These are phyloP conservation scores for Gnomoniopsis sp. DNA, from an alignment of 2,329 filamentous ascomycete species.

Conservation along the genomic window DNA sequence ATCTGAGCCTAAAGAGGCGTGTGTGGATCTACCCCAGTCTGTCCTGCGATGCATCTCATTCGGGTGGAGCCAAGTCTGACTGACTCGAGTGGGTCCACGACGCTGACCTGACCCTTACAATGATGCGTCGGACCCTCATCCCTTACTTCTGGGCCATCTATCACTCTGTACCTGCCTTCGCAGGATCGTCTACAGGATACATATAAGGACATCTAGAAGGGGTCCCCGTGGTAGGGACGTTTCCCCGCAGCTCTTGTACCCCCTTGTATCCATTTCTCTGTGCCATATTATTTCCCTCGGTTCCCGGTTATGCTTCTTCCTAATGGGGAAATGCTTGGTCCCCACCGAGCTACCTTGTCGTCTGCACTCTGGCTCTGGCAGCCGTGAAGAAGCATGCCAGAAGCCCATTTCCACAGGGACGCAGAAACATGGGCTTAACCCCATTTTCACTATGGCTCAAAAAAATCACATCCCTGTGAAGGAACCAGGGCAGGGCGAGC, in stretches of 20 bases:
- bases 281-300: conserved; percentile 1
- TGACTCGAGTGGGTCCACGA: conserved; percentile 10
- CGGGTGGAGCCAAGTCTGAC: neutral
- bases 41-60: conserved; percentile 1
- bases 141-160: conserved; percentile 5
- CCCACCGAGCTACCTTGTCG: conserved; percentile 1
- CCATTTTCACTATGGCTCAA: neutral
- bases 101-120: neutral
- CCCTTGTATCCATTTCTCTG: conserved; percentile 4
- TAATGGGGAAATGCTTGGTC: conserved; percentile 10
- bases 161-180: conserved; percentile 7
- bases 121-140: conserved; percentile 8
- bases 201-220: neutral
- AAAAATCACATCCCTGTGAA: neutral
- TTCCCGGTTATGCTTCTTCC: conserved; percentile 6
- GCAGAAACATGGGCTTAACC: neutral
- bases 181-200: neutral
- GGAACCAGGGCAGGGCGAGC: neutral
- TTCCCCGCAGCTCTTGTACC: conserved; percentile 2
- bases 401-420: conserved; percentile 3
- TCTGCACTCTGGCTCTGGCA: neutral
- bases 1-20: conserved; percentile 14
- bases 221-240: neutral
- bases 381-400: neutral
- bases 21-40: conserved; percentile 4